Conservation (phyloP, 1,284 basidiomycete species). For the Ganoderma lingzhi region DNA sequence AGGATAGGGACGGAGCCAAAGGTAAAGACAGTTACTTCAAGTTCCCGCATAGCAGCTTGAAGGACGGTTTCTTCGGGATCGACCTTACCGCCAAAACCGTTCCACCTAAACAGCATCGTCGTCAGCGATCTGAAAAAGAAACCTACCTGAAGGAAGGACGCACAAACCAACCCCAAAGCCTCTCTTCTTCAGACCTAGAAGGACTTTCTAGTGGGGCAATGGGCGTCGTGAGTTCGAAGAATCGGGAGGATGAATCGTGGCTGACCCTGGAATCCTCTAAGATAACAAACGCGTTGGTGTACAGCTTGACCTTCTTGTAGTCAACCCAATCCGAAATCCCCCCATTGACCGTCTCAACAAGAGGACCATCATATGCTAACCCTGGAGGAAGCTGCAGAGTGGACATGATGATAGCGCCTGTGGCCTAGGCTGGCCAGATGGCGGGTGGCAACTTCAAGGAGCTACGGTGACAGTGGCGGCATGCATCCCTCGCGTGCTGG, state of each 20-base stretch:
- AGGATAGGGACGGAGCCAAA: too few relatives aligned
- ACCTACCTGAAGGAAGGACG: constrained; percentile 35
- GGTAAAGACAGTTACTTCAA: constrained; percentile 51
- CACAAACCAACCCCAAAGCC: constrained; percentile 72
- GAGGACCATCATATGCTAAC: constrained; percentile 41
- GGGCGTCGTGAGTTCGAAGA: not conserved
- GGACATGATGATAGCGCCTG: not conserved
- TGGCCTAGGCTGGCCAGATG: too few relatives aligned
- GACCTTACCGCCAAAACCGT: constrained; percentile 81
- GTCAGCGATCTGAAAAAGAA: not conserved
- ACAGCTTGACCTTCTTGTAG: constrained; percentile 51
- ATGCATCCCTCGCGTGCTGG: too few relatives aligned
- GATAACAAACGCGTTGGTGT: constrained; percentile 67
- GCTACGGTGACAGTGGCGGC: too few relatives aligned
- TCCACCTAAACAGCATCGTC: constrained; percentile 53
- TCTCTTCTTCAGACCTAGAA: constrained; percentile 77
- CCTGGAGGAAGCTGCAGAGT: constrained; percentile 43
- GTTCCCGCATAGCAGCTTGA: constrained; percentile 70
- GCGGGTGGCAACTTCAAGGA: too few relatives aligned
- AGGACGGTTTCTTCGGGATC: constrained; percentile 67
- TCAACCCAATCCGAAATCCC: constrained; percentile 51
- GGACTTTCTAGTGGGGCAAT: constrained; percentile 45
- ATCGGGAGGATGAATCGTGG: not conserved
- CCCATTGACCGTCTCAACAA: constrained; percentile 41
- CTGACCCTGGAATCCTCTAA: constrained; percentile 22